Base-by-base conservation (phyloP, 768 basidiomycete species). In the Phylloporus rhodoxanthus region DNA sequence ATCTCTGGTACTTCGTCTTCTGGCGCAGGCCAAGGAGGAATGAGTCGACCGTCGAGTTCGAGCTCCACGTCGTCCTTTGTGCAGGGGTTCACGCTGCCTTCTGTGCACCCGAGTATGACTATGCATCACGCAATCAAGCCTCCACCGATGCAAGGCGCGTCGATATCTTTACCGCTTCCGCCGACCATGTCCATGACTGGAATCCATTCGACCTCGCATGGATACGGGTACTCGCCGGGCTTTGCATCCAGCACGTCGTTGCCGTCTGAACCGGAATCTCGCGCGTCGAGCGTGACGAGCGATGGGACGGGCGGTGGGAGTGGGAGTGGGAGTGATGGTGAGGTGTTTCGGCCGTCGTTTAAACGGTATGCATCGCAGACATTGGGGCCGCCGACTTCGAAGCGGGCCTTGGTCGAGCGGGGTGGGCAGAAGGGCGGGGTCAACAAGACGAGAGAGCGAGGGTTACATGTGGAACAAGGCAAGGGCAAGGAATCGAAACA, bases 321-420 rank as follows among this genome's bases (percentile, higher is more conserved):
- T 7, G 63, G 60, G 29, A 65, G 67, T 15, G 63, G 63, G 42
- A 69, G 68, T 1, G 66, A 67, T 5, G 52, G 63, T 4, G 66
- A 69, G 33, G 45, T 59, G n/a, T 45, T 59, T 32, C 62, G 87
- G 2, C 87, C 87, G 10, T 74, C 80, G 25, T 87, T 86, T 60
- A 90, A 90, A 71, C 72, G 87, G 39, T 63, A 85, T 32, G 80
- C 87, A 2, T 85, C 83, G 41, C 84, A 85, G 68, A 84, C 84
- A 9, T 66, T 89, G n/a, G 85, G 75, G 1, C 82, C 84, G 2
- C 68, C 68, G 30, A 73, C 72, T 53, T 54, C 75, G 42, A 88
- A 89, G 64, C 68, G 81, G 44, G 72, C 72, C 45, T 58, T 74
- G 59, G 64, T 81, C 10, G 61, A 69, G 45, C 64, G 68, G 10